Evolutionary conservation across 345 rosid species (phyloP).

Genomic region (Eutrema japonicum): DNA sequence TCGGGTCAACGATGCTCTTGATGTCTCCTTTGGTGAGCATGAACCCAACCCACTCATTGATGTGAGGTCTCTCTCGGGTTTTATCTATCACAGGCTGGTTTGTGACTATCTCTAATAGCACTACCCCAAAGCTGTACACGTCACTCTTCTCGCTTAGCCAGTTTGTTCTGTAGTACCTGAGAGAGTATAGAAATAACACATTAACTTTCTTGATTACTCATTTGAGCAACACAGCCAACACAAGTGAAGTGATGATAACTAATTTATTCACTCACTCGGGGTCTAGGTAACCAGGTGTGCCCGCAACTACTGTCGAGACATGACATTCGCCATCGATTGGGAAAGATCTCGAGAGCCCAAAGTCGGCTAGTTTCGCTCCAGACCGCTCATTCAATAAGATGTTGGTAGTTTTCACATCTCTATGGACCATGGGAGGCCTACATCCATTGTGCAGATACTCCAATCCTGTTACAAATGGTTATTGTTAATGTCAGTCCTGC

Average conservation of each 20-base stretch:
- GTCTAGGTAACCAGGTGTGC: slow-evolving; percentile 64
- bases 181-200: neutral
- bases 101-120: slow-evolving; percentile 57
- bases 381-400: slow-evolving; percentile 53
- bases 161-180: slow-evolving; percentile 44
- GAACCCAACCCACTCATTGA: slow-evolving; percentile 49
- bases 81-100: slow-evolving; percentile 47
- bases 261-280: slow-evolving; percentile 54
- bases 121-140: slow-evolving; percentile 61
- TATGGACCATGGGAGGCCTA: slow-evolving; percentile 63
- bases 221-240: neutral
- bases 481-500: neutral
- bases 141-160: slow-evolving; percentile 58
- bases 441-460: slow-evolving; percentile 57
- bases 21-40: slow-evolving; percentile 53
- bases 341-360: slow-evolving; percentile 60
- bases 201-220: neutral
- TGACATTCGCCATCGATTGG: slow-evolving; percentile 43
- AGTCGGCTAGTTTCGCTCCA: slow-evolving; percentile 63
- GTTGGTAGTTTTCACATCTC: slow-evolving; percentile 61
- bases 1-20: slow-evolving; percentile 51
- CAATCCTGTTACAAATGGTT: slow-evolving; percentile 37
- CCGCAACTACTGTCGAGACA: slow-evolving; percentile 44
- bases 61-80: slow-evolving; percentile 38
- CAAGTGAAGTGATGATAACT: neutral